phyloP scores from a whole-genome alignment of 164 flowering plant species.

The Stephania yunnanensis region DNA sequence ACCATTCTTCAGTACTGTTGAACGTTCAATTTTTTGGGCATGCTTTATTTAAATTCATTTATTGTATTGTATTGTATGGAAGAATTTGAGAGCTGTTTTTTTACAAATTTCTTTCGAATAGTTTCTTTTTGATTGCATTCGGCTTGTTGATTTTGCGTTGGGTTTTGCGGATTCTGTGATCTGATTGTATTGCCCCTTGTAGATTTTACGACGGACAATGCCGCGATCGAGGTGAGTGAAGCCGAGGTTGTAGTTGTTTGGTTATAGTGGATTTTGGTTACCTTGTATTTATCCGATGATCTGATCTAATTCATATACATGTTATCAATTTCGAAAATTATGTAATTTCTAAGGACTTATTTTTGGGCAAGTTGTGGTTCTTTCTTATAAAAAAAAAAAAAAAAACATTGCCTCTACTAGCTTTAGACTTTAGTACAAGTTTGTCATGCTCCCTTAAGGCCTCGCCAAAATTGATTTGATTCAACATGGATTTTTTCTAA shows the following conservation, averaged over 20 bases:
- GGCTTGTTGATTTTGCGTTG: background rate
- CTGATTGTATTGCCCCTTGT: background rate
- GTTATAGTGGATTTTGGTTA: background rate
- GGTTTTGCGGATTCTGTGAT: background rate
- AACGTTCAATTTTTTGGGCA: background rate
- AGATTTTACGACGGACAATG: background rate
- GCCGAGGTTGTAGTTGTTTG: background rate
- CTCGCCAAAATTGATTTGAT: too few relatives aligned
- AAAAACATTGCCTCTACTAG: too few relatives aligned
- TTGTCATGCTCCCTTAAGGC: too few relatives aligned
- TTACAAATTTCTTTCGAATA: background rate
- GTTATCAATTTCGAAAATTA: background rate
- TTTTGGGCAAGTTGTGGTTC: too few relatives aligned
- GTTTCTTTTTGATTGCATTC: background rate
- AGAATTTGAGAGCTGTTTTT: background rate
- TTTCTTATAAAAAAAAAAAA: too few relatives aligned
- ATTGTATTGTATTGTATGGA: background rate
- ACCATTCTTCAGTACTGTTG: background rate
- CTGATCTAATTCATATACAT: background rate
- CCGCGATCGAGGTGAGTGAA: background rate
- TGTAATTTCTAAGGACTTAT: background rate
- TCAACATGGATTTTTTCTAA: too few relatives aligned
- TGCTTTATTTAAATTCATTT: background rate
- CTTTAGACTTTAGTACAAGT: too few relatives aligned
- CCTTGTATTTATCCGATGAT: background rate